Evolutionary conservation across 345 rosid species (phyloP).

Genomic region (Gossypium australe): DNA sequence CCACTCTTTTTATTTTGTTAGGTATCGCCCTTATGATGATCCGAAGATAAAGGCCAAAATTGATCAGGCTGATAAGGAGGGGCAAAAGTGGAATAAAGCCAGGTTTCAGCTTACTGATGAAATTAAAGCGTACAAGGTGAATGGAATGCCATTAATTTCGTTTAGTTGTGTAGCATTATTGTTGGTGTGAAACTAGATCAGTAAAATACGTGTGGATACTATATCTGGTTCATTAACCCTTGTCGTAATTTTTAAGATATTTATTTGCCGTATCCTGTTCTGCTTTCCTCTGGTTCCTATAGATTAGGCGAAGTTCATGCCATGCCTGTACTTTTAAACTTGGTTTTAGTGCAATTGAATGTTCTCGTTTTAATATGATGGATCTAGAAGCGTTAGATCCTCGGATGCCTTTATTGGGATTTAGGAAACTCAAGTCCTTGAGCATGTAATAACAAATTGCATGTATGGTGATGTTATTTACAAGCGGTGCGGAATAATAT

Average conservation of each 20-base stretch:
- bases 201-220: neutral
- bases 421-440: neutral
- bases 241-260: neutral
- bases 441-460: neutral
- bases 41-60: constrained; percentile 62
- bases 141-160: constrained; percentile 8
- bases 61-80: constrained; percentile 62
- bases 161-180: neutral
- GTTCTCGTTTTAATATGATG: neutral
- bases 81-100: constrained; percentile 37
- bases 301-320: neutral
- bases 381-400: neutral
- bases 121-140: constrained; percentile 59
- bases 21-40: constrained; percentile 45
- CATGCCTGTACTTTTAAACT: neutral
- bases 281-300: neutral
- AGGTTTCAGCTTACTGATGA: constrained; percentile 38
- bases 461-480: neutral
- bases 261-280: neutral
- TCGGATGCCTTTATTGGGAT: neutral
- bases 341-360: neutral
- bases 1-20: constrained; percentile 59
- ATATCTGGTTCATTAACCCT: neutral
- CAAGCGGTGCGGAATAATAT: neutral
- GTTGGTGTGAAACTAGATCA: neutral